These are phyloP conservation scores for Fusarium sp. DNA, from an alignment of 2,329 filamentous ascomycete genomes.

Conservation along the genomic window DNA sequence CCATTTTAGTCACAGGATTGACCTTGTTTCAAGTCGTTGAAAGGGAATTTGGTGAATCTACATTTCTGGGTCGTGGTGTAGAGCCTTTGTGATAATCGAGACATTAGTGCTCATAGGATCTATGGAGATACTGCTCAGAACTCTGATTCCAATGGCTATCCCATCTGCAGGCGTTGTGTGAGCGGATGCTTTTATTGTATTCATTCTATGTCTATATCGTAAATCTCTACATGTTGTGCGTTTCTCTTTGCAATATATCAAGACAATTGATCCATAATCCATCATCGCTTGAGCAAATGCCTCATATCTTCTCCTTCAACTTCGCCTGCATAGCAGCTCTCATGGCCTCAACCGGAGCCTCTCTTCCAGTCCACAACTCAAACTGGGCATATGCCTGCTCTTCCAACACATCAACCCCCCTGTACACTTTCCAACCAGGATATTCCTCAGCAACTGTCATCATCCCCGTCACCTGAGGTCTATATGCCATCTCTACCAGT, in stretches of 20 bases:
- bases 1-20: too few species aligned
- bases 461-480: slow-evolving; percentile 2
- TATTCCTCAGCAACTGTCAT: not conserved
- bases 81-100: not conserved
- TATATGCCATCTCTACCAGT: slow-evolving; percentile 5
- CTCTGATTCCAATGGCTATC: too few species aligned
- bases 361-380: not conserved
- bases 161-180: too few species aligned
- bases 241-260: not conserved
- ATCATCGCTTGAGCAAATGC: too few species aligned
- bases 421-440: not conserved
- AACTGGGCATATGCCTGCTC: slow-evolving; percentile 15
- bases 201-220: not conserved
- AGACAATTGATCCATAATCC: too few species aligned
- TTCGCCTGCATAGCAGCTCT: not conserved
- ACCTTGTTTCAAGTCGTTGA: too few species aligned
- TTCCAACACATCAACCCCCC: not conserved
- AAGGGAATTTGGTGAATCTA: too few species aligned
- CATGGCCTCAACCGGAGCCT: not conserved
- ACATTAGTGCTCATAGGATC: too few species aligned
- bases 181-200: too few species aligned
- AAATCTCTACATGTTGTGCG: not conserved
- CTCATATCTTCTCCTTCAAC: not conserved
- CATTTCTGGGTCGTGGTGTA: not conserved
- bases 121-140: too few species aligned